Evolutionary conservation across 2,329 filamentous ascomycete genomes (phyloP), one percentile per base, ranked within the genome.

Genomic region (Colletotrichum limetticola): DNA sequence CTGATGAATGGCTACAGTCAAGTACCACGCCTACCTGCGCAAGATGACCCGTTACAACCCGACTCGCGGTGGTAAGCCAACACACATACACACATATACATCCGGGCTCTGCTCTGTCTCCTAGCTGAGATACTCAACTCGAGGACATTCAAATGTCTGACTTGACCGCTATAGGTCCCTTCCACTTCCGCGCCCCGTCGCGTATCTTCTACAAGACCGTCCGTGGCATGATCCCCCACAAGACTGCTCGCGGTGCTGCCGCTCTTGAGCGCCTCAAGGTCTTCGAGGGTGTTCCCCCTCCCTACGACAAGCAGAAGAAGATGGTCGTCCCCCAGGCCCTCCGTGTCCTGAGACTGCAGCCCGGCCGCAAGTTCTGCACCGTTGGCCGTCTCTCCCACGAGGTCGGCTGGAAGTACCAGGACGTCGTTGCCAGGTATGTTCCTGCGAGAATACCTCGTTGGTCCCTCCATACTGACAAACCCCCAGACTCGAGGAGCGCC

Each of bases 131-230:
- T 70, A 75, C 37, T 72, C 68, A 65, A 58, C 63, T 53, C 30
- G 53, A 59, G 49, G 42, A 68, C 59, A 42, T 49, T 55, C 65
- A 55, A 35, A 59, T 26, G 76, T 81, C 81, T 83, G 78, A 85
- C 79, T 80, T 80, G 78, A 76, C 66, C 74, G 68, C 61, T 69
- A 74, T 82, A 95, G 93, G 96, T 90, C 97, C 97, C 87, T 99
- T 98, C 95, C 97, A 99, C 90, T 98, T 98, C 95, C 97, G 97
- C 86, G 95, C 96, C 82, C 97, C 97, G 77, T 97, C 95, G 83
- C 94, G 97, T 88, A 98, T 99, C 91, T 98, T 99, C 93, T 99
- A 98, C 94, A 98, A 98, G 94, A 95, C 97, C 85, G 95, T 99
- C 89, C 96, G 97, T 87, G 97, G 97, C 87, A 99, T 99, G 97